Base-by-base conservation (phyloP, 805 yeast species). In the Candida morakotiae region DNA sequence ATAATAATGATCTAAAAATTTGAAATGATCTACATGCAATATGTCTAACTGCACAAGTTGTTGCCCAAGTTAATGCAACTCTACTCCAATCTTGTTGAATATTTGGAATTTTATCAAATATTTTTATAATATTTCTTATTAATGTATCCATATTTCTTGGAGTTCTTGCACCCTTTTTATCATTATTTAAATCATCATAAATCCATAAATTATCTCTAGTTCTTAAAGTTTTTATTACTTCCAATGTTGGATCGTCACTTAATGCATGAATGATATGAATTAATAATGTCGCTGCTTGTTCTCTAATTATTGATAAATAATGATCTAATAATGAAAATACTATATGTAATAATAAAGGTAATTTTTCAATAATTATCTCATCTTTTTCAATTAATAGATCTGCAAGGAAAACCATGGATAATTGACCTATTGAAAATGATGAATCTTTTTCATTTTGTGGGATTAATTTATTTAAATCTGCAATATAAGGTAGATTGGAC, bases 21-120 rank as follows among this genome's bases (percentile, higher is more conserved):
- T 93, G 98, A 60, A 94, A 91, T 0, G 98, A 89, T 18, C 98
- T 74, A 47, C 98, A 93, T 0, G 99, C 98, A 47, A 93, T 77
- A 55, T 94, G 99, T 52, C 97, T 73, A 2, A 91, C 98, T 2
- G 97, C 94, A 64, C 98, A 93, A 1, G 96, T 82, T 0, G 98
- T 93, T 0, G 98, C 97, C 98, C 98, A 93, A 20, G 74, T 71
- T 24, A 94, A 67, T 0, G 98, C 83, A 3, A 76, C 78, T 23
- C 81, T 66, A 35, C 95, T 82, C 98, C 98, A 93, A 35, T 82
- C 85, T 28, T 75, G 75, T 53, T 83, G 94, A 28, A 88, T 64
- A 1, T 80, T 75, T 1, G 63, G 59, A 0, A 68, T 57, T 0
- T 69, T 62, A 6, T 64, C 45, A 47, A 87, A 78, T 0, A 84